phyloP scores from a whole-genome alignment of 345 rosid species.

The Hibiscus trionum region DNA sequence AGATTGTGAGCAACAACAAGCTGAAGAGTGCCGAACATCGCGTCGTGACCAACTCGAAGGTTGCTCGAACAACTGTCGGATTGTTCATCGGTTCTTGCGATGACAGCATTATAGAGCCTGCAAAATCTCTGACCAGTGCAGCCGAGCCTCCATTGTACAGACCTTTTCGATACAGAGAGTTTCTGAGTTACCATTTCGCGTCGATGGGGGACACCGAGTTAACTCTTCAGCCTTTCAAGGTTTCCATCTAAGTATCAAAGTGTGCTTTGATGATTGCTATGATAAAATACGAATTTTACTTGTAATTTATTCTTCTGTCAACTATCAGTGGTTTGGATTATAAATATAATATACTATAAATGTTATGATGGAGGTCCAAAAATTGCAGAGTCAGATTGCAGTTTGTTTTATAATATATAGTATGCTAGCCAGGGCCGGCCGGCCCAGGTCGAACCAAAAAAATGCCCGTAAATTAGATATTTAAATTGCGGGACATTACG shows the following conservation, averaged over 20 bases:
- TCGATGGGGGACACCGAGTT: not conserved
- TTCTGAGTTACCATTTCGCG: not conserved
- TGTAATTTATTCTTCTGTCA: not conserved
- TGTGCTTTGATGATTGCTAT: not conserved
- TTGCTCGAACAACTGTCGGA: slow-evolving; percentile 17
- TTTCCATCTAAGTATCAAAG: not conserved
- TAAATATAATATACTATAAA: not conserved
- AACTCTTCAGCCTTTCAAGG: slow-evolving; percentile 8
- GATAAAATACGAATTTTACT: not conserved
- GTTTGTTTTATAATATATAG: not conserved
- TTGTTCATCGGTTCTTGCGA: slow-evolving; percentile 9
- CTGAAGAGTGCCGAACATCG: slow-evolving; percentile 27
- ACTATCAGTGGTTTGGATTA: not conserved
- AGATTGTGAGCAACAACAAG: slow-evolving; percentile 27
- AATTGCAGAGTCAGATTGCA: not conserved
- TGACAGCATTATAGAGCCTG: slow-evolving; percentile 17
- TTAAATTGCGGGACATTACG: too few relatives aligned
- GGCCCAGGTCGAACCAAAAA: too few relatives aligned
- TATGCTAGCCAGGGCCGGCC: too few relatives aligned
- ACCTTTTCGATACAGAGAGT: slow-evolving; percentile 12
- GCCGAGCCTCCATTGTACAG: slow-evolving; percentile 12
- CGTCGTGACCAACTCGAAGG: slow-evolving; percentile 21
- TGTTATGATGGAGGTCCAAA: not conserved
- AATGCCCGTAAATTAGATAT: too few relatives aligned
- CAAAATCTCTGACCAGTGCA: not conserved